Percentiles rank a stretch among this genome's conserved stretches.
phyloP scores from a whole-genome alignment of 2,329 filamentous ascomycete genomes.

The Onygena corvina region DNA sequence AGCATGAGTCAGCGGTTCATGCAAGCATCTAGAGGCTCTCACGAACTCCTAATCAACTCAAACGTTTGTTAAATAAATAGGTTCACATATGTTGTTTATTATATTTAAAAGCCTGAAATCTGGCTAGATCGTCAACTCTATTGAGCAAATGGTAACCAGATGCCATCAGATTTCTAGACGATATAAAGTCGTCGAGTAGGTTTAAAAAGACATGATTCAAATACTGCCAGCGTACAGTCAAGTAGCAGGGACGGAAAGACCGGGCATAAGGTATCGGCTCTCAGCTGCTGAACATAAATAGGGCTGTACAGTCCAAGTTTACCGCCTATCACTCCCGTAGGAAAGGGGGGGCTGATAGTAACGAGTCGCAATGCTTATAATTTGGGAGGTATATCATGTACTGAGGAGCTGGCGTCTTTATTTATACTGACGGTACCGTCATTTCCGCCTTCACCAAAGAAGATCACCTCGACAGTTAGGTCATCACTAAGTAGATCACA shows the following conservation, averaged over 20 bases:
- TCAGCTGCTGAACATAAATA: neutral
- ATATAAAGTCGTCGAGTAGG: neutral
- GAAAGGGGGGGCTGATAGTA: neutral
- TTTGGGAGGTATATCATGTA: constrained; percentile 38
- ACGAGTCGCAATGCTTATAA: constrained; percentile 32
- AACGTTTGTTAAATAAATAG: too few relatives aligned
- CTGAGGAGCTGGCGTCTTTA: constrained; percentile 64
- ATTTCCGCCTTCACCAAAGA: constrained; percentile 74
- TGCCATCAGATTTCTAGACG: neutral
- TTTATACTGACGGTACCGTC: constrained; percentile 73
- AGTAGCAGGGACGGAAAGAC: neutral
- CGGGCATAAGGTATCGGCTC: too few relatives aligned
- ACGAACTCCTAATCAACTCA: too few relatives aligned
- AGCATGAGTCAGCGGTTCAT: too few relatives aligned
- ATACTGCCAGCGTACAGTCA: neutral
- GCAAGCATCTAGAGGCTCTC: too few relatives aligned
- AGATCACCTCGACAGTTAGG: constrained; percentile 93
- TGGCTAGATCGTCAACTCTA: neutral
- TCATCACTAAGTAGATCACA: constrained; percentile 56
- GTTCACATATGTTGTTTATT: too few relatives aligned
- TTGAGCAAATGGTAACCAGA: neutral
- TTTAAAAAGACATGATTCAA: neutral
- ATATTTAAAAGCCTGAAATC: too few relatives aligned
- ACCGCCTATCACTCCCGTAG: too few relatives aligned
- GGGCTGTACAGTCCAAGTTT: too few relatives aligned